These are phyloP conservation scores for Helianthus annuus DNA, from an alignment of 129 eudicot genomes.

Conservation along the genomic window HanXRQr2.0-SUNRISE NC_035441.2:163966103-163966602, in stretches of 20 bases:
- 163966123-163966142: too few relatives aligned
- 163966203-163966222: too few relatives aligned
- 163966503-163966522: slow-evolving; percentile 4
- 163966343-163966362: slow-evolving; percentile 14
- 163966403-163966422: neutral
- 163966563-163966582: slow-evolving; percentile 54
- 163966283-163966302: too few relatives aligned
- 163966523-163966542: slow-evolving; percentile 57
- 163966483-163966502: neutral
- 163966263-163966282: too few relatives aligned
- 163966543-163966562: slow-evolving; percentile 64
- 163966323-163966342: neutral
- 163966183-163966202: too few relatives aligned
- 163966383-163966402: slow-evolving; percentile 8
- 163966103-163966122: too few relatives aligned
- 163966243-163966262: too few relatives aligned
- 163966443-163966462: slow-evolving; percentile 26
- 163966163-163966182: too few relatives aligned
- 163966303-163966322: too few relatives aligned
- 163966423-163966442: slow-evolving; percentile 19
- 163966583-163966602: slow-evolving; percentile 48
- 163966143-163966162: too few relatives aligned
- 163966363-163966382: slow-evolving; percentile 14
- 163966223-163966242: too few relatives aligned
- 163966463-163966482: neutral